phyloP scores from a whole-genome alignment of 2,329 filamentous ascomycete species.

The Aurifilum marmelostoma region DNA sequence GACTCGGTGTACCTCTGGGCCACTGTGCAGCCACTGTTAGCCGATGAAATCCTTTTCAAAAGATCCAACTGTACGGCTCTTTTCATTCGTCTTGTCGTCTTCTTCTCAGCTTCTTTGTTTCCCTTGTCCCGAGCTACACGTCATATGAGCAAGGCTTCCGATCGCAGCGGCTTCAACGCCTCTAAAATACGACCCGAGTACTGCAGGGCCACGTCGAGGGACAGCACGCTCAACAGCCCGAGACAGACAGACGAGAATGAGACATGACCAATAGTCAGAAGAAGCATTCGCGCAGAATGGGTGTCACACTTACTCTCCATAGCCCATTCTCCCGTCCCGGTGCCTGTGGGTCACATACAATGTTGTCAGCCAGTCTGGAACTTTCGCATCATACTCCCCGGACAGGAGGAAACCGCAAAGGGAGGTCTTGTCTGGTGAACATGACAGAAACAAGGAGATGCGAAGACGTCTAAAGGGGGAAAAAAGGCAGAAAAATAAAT shows the following conservation, averaged over 20 bases:
- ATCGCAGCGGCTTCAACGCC: background rate
- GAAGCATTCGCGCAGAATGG: constrained; percentile 14
- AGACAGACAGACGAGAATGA: constrained; percentile 9
- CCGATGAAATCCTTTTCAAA: background rate
- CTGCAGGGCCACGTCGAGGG: background rate
- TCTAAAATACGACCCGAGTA: background rate
- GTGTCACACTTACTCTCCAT: constrained; percentile 48
- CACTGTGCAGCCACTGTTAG: constrained; percentile 40
- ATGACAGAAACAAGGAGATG: background rate
- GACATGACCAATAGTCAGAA: background rate
- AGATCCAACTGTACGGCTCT: background rate
- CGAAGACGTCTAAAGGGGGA: too few species aligned
- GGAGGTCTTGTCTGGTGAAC: background rate
- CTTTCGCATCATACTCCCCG: background rate
- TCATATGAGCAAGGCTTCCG: background rate
- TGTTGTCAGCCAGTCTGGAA: constrained; percentile 28
- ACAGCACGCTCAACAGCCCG: background rate
- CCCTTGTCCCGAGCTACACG: background rate
- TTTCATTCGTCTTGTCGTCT: background rate
- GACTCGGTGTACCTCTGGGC: constrained; percentile 51
- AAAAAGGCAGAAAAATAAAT: too few species aligned
- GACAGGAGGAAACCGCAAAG: background rate
- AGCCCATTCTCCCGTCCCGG: constrained; percentile 56
- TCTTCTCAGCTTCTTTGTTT: background rate
- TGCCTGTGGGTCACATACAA: constrained; percentile 40